Evolutionary conservation across 176 grass and related monocot species (phyloP).

Genomic region (Oryza longistaminata): DNA sequence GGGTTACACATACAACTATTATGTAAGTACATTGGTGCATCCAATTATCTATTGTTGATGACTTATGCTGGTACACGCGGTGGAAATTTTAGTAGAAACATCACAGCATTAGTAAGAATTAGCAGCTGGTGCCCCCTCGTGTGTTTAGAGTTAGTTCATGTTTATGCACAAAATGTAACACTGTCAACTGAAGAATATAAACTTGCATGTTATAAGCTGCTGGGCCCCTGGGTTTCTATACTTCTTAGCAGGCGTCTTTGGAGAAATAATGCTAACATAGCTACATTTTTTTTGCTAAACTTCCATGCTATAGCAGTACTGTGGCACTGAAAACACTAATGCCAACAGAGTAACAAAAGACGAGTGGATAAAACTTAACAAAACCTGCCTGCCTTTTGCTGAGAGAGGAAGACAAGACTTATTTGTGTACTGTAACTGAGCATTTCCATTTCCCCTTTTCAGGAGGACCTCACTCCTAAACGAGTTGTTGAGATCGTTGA

Average conservation of each 20-base stretch:
- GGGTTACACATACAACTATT: slow-evolving; percentile 79
- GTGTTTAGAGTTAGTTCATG: neutral
- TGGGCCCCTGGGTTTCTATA: neutral
- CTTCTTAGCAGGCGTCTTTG: neutral
- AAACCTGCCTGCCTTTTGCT: neutral
- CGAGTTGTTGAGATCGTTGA: slow-evolving; percentile 87
- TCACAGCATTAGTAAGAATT: neutral
- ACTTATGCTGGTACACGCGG: neutral
- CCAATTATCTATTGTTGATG: neutral
- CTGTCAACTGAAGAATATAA: neutral
- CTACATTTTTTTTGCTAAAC: neutral
- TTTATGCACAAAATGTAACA: neutral
- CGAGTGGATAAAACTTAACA: neutral
- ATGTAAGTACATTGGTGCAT: slow-evolving; percentile 47
- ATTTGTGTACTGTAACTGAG: neutral
- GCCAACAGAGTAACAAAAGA: neutral
- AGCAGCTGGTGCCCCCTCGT: neutral
- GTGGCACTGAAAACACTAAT: neutral
- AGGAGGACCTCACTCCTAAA: slow-evolving; percentile 92
- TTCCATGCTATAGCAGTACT: slow-evolving; percentile 12
- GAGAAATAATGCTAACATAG: neutral
- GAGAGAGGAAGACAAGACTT: neutral
- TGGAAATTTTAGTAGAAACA: neutral
- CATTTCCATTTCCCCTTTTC: neutral
- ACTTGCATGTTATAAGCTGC: neutral